phyloP scores from a whole-genome alignment of 371 early-diverging fungal genomes.

The Massospora cicadina region DNA sequence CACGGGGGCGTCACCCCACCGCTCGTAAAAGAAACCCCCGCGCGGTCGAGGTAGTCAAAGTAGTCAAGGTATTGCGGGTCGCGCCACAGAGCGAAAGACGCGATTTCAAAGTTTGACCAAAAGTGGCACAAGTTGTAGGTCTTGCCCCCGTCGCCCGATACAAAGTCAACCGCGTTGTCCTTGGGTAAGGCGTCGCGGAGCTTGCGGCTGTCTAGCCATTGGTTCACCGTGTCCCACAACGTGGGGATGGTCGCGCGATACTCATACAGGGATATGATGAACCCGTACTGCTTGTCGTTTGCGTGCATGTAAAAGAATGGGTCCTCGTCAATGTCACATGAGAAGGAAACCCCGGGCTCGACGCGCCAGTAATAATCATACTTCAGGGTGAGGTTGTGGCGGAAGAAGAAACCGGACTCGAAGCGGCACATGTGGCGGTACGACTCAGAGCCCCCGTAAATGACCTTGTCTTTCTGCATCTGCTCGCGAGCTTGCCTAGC shows the following conservation, averaged over 20 bases:
- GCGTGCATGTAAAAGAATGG: slow-evolving; percentile 73
- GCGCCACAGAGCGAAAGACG: slow-evolving; percentile 61
- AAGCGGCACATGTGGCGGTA: slow-evolving; percentile 93
- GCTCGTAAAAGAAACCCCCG: slow-evolving; percentile 87
- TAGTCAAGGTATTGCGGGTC: slow-evolving; percentile 41
- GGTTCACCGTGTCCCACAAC: slow-evolving; percentile 47
- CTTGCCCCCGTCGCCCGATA: slow-evolving; percentile 17
- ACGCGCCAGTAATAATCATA: slow-evolving; percentile 93
- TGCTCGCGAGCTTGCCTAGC: slow-evolving; percentile 31
- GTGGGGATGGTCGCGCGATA: slow-evolving; percentile 60
- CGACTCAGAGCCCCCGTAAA: slow-evolving; percentile 68
- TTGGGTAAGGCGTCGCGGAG: slow-evolving; percentile 10
- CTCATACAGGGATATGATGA: slow-evolving; percentile 61
- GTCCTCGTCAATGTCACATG: slow-evolving; percentile 77
- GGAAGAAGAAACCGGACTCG: slow-evolving; percentile 79
- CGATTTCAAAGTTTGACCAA: slow-evolving; percentile 96
- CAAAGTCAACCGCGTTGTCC: slow-evolving; percentile 20
- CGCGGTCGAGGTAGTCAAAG: slow-evolving; percentile 66
- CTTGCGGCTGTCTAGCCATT: slow-evolving; percentile 30
- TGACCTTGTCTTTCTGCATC: slow-evolving; percentile 35
- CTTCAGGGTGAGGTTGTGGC: slow-evolving; percentile 52
- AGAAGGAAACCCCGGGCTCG: slow-evolving; percentile 77
- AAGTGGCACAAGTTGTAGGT: slow-evolving; percentile 56
- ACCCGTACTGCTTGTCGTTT: slow-evolving; percentile 70
- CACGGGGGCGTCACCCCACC: slow-evolving; percentile 95